These are phyloP conservation scores for Pythium brassicae DNA, from an alignment of 352 stramenopile species.

Conservation along the genomic window DNA sequence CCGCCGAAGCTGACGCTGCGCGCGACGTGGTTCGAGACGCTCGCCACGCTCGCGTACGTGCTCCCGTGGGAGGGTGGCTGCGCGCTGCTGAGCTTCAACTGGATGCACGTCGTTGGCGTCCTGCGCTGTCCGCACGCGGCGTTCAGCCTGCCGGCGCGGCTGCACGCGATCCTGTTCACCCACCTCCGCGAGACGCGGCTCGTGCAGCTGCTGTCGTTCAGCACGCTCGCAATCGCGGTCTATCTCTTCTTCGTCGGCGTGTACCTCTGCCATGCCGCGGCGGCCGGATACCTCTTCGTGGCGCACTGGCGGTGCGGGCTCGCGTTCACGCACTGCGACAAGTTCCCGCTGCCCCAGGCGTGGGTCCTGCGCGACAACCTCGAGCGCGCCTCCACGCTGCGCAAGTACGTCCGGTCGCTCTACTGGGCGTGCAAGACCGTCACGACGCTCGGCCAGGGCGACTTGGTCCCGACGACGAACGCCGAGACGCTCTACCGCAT, in stretches of 20 bases:
- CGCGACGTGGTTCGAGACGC: slow-evolving; percentile 1
- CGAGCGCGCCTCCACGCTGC: slow-evolving; percentile 31
- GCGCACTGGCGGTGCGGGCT: slow-evolving; percentile 39
- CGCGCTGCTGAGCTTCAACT: slow-evolving; percentile 26
- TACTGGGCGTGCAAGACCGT: slow-evolving; percentile 77
- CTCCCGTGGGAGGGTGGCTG: slow-evolving; percentile 38
- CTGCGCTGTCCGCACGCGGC: slow-evolving; percentile 21
- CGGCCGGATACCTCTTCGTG: slow-evolving; percentile 58
- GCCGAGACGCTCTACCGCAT: slow-evolving; percentile 56
- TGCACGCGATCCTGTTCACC: slow-evolving; percentile 19
- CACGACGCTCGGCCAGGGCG: slow-evolving; percentile 62
- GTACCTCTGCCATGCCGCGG: slow-evolving; percentile 56
- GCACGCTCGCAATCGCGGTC: slow-evolving; percentile 33
- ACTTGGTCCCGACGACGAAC: slow-evolving; percentile 53
- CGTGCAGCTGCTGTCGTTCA: slow-evolving; percentile 39
- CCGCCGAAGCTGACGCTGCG: background rate
- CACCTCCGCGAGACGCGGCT: slow-evolving; percentile 14
- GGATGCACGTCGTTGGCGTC: slow-evolving; percentile 39
- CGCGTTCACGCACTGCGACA: slow-evolving; percentile 31
- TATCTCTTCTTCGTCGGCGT: slow-evolving; percentile 42
- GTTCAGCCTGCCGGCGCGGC: slow-evolving; percentile 11
- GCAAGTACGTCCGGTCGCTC: slow-evolving; percentile 52
- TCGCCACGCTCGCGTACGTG: slow-evolving; percentile 3
- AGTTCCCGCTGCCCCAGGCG: slow-evolving; percentile 20
- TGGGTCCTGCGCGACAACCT: slow-evolving; percentile 66